Evolutionary conservation across 345 rosid species (phyloP).

Genomic region (Gynandropsis gynandra): DNA sequence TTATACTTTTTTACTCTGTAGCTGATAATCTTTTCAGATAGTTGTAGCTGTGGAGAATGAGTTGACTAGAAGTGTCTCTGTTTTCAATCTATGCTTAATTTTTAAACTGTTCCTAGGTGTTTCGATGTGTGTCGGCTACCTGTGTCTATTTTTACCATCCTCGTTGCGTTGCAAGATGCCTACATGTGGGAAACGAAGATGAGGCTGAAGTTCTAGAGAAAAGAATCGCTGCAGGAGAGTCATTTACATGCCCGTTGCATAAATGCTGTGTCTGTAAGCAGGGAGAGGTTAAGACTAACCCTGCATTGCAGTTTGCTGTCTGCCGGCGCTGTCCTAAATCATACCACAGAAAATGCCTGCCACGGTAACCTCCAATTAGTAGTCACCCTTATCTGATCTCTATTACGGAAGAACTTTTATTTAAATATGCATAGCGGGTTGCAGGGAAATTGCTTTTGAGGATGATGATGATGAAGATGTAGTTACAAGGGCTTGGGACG

Average conservation of each 20-base stretch:
- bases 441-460: slow-evolving; percentile 59
- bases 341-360: slow-evolving; percentile 91
- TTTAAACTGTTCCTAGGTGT: slow-evolving; percentile 44
- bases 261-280: slow-evolving; percentile 67
- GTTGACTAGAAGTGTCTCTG: not conserved
- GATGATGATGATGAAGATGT: slow-evolving; percentile 40
- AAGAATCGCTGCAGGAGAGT: slow-evolving; percentile 53
- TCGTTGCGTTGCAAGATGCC: slow-evolving; percentile 55
- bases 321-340: slow-evolving; percentile 92
- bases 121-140: slow-evolving; percentile 73
- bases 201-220: slow-evolving; percentile 49
- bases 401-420: slow-evolving; percentile 3
- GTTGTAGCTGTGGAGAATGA: slow-evolving; percentile 11
- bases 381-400: slow-evolving; percentile 9
- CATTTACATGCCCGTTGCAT: slow-evolving; percentile 74
- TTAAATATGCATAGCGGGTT: slow-evolving; percentile 16
- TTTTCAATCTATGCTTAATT: slow-evolving; percentile 5
- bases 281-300: slow-evolving; percentile 54
- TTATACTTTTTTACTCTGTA: slow-evolving; percentile 6
- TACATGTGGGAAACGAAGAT: slow-evolving; percentile 39
- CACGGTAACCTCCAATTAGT: slow-evolving; percentile 39
- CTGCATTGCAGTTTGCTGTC: slow-evolving; percentile 66
- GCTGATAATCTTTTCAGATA: slow-evolving; percentile 13
- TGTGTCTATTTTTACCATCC: slow-evolving; percentile 93
- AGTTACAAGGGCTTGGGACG: slow-evolving; percentile 72